Conservation (phyloP, 169 alveolate species). For the Plasmodium yoelii region DNA sequence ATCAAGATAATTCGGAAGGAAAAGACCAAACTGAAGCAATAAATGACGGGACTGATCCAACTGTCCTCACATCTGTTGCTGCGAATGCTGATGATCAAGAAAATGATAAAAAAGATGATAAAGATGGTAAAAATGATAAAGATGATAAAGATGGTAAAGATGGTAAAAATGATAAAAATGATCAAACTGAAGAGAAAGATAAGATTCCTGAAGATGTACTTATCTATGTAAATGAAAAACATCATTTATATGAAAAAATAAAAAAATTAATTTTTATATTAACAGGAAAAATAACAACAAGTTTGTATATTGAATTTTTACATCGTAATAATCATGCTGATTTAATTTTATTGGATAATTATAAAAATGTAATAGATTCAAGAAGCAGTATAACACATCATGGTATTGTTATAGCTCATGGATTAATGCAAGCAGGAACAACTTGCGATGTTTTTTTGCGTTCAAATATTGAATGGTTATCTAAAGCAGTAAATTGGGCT, state of each 20-base stretch:
- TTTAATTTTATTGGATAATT: slow-evolving; percentile 86
- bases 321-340: slow-evolving; percentile 93
- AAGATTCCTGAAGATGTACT: slow-evolving; percentile 24
- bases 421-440: slow-evolving; percentile 95
- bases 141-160: background rate
- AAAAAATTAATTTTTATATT: slow-evolving; percentile 80
- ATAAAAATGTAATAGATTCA: slow-evolving; percentile 78
- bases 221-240: slow-evolving; percentile 34
- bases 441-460: slow-evolving; percentile 95
- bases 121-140: background rate
- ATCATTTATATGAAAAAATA: slow-evolving; percentile 72
- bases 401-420: slow-evolving; percentile 94
- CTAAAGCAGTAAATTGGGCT: slow-evolving; percentile 96
- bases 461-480: slow-evolving; percentile 95
- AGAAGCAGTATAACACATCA: slow-evolving; percentile 90
- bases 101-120: no score
- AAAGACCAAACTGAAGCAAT: background rate
- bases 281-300: slow-evolving; percentile 87
- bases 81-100: background rate
- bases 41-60: background rate
- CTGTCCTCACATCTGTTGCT: background rate
- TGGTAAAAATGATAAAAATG: background rate
- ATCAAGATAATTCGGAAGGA: background rate
- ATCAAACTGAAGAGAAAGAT: slow-evolving; percentile 17
- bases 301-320: slow-evolving; percentile 89